Base-by-base conservation (phyloP, 2,329 filamentous ascomycete species). In the Cryphonectria parasitica region DNA sequence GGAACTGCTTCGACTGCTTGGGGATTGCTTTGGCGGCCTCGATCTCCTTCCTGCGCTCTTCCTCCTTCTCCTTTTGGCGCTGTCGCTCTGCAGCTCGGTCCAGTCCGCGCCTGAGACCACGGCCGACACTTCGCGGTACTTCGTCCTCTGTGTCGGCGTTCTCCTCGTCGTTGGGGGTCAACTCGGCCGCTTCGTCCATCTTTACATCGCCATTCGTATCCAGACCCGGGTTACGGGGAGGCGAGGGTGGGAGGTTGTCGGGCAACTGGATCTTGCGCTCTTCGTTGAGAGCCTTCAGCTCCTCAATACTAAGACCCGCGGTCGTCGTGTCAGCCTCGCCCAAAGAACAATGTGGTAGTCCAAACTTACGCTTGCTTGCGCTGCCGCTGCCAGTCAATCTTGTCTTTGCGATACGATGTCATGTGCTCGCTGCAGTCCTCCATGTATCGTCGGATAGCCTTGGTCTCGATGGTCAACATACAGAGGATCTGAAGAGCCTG, bases 331-430 rank as follows among this genome's bases (percentile, higher is more conserved):
- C 73, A 83, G 76, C 71, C 71, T 67, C 69, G 66, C 39, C 56
- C 52, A 8, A 61, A 62, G 25, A 28, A 28, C 15, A 15, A 8
- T n/a, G 43, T 25, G 4, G 11, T 36, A 58, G 2, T n/a, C 66
- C 52, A 72, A 49, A 86, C 88, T 80, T 83, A 90, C 88, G 85
- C 83, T 79, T 88, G 85, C 75, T 90, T 90, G 74, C 92, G 90
- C 75, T 92, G 89, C 74, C 94, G 89, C 81, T 98, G 95, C 81
- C 90, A 92, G 74, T 97, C 93, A 72, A 98, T 97, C 83, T 97
- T 98, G 78, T 97, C 92, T 80, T 99, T 99, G 65, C 96, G 91
- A 77, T 97, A 94, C 68, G 90, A 89, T 1, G 96, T 99, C 95
- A 98, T 98, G 68, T 94, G 92, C 77, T 95, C 93, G 74, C 92